Percentiles rank a stretch among this genome's conserved stretches.
Conservation (phyloP, 2,329 filamentous ascomycete genomes). For the Diaporthe destruens region DNA sequence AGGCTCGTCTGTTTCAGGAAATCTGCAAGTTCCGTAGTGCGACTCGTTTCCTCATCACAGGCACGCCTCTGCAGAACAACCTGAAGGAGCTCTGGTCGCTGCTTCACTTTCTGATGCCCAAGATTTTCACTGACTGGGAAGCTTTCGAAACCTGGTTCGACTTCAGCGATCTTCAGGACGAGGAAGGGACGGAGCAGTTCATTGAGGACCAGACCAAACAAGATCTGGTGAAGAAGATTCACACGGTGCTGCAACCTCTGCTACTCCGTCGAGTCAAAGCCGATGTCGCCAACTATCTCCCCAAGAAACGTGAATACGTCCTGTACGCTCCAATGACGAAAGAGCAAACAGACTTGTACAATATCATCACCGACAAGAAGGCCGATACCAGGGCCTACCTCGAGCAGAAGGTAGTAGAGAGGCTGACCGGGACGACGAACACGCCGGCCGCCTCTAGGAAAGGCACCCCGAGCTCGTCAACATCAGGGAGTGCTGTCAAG, state of each 20-base stretch:
- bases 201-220: conserved; percentile 83
- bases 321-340: conserved; percentile 92
- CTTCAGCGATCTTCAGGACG: conserved; percentile 91
- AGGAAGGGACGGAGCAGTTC: conserved; percentile 81
- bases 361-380: conserved; percentile 69
- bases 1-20: conserved; percentile 91
- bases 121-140: conserved; percentile 92
- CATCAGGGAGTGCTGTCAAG: conserved; percentile 51
- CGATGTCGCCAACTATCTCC: conserved; percentile 91
- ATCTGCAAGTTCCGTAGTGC: conserved; percentile 90
- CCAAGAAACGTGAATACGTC: conserved; percentile 96
- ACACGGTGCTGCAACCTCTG: conserved; percentile 92
- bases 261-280: conserved; percentile 90
- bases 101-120: conserved; percentile 91
- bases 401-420: conserved; percentile 81
- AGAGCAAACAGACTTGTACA: conserved; percentile 92
- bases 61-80: conserved; percentile 96
- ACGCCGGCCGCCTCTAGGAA: conserved; percentile 55
- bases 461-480: conserved; percentile 55
- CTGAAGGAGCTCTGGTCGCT: conserved; percentile 95
- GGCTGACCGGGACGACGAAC: conserved; percentile 65
- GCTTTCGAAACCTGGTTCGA: conserved; percentile 98
- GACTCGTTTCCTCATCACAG: conserved; percentile 91
- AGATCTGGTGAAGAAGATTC: conserved; percentile 86
- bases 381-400: conserved; percentile 79